phyloP scores from a whole-genome alignment of 495 filamentous ascomycete species.

The Usnea hakonensis region DNA sequence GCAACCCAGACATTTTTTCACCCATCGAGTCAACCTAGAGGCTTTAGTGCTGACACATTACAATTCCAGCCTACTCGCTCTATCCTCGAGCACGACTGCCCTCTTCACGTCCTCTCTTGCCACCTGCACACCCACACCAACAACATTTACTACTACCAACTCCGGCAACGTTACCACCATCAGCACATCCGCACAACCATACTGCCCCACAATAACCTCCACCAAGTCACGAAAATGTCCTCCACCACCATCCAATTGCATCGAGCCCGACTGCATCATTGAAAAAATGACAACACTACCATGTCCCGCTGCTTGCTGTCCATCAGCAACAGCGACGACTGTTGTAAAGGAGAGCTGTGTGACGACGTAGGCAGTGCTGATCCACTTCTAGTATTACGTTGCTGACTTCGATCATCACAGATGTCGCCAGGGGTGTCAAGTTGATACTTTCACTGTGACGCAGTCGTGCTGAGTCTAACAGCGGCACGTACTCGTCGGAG shows the following conservation, averaged over 20 bases:
- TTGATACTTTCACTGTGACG: neutral
- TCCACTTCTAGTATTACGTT: neutral
- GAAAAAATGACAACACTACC: neutral
- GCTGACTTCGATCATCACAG: neutral
- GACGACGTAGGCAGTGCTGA: neutral
- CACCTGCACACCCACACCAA: neutral
- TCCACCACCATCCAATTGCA: neutral
- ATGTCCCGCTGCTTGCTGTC: neutral
- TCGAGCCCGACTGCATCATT: neutral
- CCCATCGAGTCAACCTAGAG: neutral
- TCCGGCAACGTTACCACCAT: neutral
- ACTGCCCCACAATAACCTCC: neutral
- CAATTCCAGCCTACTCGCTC: neutral
- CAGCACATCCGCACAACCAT: neutral
- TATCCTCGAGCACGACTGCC: neutral
- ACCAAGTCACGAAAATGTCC: neutral
- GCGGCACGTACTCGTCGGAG: no score
- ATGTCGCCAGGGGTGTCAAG: neutral
- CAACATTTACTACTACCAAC: neutral
- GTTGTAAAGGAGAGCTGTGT: neutral
- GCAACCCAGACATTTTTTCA: neutral
- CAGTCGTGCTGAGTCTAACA: neutral
- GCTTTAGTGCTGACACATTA: neutral
- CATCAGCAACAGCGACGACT: neutral
- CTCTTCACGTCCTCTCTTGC: neutral